These are phyloP conservation scores for Ogataea hybrid DNA, from an alignment of 1,139 yeast species.

Conservation along the genomic window DNA sequence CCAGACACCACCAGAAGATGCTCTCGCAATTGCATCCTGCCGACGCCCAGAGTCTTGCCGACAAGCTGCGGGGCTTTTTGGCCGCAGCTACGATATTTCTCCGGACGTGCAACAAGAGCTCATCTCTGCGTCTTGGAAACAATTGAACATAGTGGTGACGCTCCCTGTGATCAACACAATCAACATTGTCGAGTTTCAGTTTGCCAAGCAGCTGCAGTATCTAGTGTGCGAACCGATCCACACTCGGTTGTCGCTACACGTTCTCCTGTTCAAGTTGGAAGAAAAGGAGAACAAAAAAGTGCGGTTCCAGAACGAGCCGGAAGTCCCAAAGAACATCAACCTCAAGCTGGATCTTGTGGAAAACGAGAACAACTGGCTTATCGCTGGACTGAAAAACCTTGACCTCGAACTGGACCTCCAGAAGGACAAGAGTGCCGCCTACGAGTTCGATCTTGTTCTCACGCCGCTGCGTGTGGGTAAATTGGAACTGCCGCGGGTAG, in stretches of 20 bases:
- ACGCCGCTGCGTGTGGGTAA: constrained; percentile 80
- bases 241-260: constrained; percentile 35
- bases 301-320: constrained; percentile 27
- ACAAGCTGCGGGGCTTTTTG: constrained; percentile 13
- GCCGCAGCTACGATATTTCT: constrained; percentile 6
- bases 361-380: constrained; percentile 57
- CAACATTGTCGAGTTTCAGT: constrained; percentile 47
- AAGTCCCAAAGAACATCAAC: constrained; percentile 14
- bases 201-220: constrained; percentile 41
- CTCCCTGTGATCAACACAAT: constrained; percentile 51
- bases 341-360: constrained; percentile 39
- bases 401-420: constrained; percentile 32
- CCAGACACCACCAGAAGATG: constrained; percentile 12
- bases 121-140: constrained; percentile 19
- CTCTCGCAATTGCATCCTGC: constrained; percentile 20
- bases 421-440: constrained; percentile 12
- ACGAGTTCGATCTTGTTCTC: constrained; percentile 44
- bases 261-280: constrained; percentile 20
- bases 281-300: constrained; percentile 30
- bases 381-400: constrained; percentile 63
- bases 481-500: constrained; percentile 61
- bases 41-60: constrained; percentile 20
- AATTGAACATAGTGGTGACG: constrained; percentile 47
- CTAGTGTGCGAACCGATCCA: constrained; percentile 64
- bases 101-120: constrained; percentile 2